Percentiles rank a stretch among this genome's conserved stretches.
Conservation (phyloP, 768 basidiomycete genomes). For the Pisolithus microcarpus region DNA sequence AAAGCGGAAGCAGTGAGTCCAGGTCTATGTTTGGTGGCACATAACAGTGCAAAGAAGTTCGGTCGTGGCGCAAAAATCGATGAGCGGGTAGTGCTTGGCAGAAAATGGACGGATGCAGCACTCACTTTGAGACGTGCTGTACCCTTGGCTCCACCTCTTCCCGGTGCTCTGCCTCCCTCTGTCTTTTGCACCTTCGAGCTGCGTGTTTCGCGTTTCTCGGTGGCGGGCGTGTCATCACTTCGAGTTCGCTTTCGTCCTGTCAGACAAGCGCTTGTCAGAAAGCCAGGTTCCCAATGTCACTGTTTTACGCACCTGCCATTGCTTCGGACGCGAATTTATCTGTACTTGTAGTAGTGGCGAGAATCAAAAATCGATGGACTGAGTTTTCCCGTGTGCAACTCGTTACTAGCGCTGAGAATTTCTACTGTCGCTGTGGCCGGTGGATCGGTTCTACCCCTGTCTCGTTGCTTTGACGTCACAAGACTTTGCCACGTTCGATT, state of each 20-base stretch:
- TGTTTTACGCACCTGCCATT: conserved; percentile 25
- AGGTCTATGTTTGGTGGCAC: conserved; percentile 26
- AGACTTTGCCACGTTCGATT: neutral
- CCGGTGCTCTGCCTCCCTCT: conserved; percentile 19
- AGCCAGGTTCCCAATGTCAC: conserved; percentile 8
- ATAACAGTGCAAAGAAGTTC: no score
- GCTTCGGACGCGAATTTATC: neutral
- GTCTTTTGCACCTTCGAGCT: conserved; percentile 49
- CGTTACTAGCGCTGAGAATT: neutral
- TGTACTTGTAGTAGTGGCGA: no score
- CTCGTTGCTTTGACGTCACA: conserved; percentile 24
- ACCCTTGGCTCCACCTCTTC: conserved; percentile 31
- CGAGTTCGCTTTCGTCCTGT: conserved; percentile 43
- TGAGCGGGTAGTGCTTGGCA: neutral
- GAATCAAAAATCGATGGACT: no score
- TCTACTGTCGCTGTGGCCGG: neutral
- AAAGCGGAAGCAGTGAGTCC: conserved; percentile 45
- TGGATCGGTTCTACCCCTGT: neutral
- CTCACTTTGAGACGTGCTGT: conserved; percentile 42
- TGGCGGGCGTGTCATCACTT: conserved; percentile 22
- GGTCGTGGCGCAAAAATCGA: neutral
- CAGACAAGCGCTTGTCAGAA: neutral
- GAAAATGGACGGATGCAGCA: neutral
- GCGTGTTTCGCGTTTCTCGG: conserved; percentile 33
- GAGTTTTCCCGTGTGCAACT: no score